phyloP scores from a whole-genome alignment of 257 asterid genomes.

The Primulina tabacum region DNA sequence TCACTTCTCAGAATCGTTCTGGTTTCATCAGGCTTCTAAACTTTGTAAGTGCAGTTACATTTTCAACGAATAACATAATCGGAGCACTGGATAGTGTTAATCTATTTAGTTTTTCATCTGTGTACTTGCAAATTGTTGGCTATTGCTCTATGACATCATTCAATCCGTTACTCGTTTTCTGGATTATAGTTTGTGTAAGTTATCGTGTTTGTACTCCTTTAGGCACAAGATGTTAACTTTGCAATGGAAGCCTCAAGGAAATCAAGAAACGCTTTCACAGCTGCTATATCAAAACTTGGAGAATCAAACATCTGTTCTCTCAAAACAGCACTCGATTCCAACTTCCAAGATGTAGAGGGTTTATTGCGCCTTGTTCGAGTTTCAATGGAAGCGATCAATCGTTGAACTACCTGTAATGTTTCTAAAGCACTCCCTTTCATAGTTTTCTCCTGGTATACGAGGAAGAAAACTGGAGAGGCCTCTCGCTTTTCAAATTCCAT shows the following conservation, averaged over 20 bases:
- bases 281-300: not conserved
- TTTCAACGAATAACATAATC: not conserved
- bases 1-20: conserved; percentile 38
- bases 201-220: not conserved
- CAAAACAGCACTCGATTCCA: conserved; percentile 50
- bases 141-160: not conserved
- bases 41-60: conserved; percentile 35
- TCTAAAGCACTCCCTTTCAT: conserved; percentile 24
- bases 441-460: conserved; percentile 11
- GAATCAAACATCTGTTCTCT: not conserved
- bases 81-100: not conserved
- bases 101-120: not conserved
- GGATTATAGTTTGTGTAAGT: too few relatives aligned
- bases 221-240: not conserved
- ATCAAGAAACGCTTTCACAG: not conserved
- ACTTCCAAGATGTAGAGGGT: conserved; percentile 82
- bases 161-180: not conserved
- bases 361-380: conserved; percentile 83
- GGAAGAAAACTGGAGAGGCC: conserved; percentile 18
- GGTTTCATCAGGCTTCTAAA: conserved; percentile 36
- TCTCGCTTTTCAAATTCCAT: conserved; percentile 17
- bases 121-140: not conserved
- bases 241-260: not conserved
- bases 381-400: conserved; percentile 73
- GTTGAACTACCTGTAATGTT: conserved; percentile 35